These are phyloP conservation scores for Aquilaria malaccensis DNA, from an alignment of 345 rosid species.

Conservation along the genomic window DNA sequence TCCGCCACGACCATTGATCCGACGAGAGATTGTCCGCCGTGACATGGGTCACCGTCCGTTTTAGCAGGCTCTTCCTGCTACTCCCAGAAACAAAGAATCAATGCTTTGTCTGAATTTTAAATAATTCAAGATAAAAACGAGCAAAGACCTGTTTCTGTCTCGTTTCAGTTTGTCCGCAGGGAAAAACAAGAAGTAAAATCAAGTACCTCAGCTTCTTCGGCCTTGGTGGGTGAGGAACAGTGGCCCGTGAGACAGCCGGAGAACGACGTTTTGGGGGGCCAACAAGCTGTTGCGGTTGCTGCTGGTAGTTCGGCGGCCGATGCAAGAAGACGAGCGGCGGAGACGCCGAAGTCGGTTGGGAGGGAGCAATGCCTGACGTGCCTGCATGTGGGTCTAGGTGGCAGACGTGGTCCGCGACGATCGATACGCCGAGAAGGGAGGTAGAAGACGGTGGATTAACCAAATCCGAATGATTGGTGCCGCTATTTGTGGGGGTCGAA, in stretches of 20 bases:
- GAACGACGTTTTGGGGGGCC: neutral
- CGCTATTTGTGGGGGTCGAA: constrained; percentile 4
- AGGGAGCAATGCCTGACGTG: constrained; percentile 11
- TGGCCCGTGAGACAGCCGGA: constrained; percentile 10
- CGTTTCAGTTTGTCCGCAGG: too few relatives aligned
- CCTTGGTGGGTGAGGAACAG: constrained; percentile 31
- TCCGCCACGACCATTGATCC: constrained; percentile 97
- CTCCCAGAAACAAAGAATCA: neutral
- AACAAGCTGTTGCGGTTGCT: constrained; percentile 8
- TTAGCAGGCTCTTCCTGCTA: constrained; percentile 61
- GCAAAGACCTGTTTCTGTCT: neutral
- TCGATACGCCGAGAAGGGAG: constrained; percentile 5
- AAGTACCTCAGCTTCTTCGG: constrained; percentile 43
- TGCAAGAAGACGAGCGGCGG: constrained; percentile 22
- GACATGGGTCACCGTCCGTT: constrained; percentile 61
- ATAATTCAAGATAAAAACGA: neutral
- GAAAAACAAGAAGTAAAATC: neutral
- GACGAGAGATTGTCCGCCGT: constrained; percentile 62
- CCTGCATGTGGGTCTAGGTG: constrained; percentile 9
- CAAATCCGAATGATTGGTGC: neutral
- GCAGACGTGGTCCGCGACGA: too few relatives aligned
- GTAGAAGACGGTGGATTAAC: constrained; percentile 16
- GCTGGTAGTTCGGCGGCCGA: constrained; percentile 22
- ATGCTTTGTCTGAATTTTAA: neutral
- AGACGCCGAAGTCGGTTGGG: neutral